Base-by-base conservation (phyloP, 2,329 filamentous ascomycete genomes). In the Alternaria panax region DNA sequence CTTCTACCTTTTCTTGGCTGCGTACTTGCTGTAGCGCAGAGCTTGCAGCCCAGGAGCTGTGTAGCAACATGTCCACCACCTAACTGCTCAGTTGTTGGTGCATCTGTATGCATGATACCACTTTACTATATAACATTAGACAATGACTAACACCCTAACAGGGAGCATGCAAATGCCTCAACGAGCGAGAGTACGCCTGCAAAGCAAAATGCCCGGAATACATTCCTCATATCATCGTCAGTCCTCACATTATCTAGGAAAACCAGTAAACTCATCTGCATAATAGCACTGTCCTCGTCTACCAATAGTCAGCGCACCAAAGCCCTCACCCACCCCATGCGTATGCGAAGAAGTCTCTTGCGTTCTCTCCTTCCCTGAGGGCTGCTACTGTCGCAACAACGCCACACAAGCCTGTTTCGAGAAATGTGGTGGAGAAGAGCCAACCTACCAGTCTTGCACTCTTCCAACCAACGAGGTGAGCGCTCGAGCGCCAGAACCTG, bases 161-260 rank as follows among this genome's bases (percentile, higher is more conserved):
- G 74, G 59, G 57, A 40, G 65, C 71, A 14, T 76, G 74, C 53
- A 43, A 61, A 34, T 76, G 74, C 47, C 51, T 70, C 47, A 76
- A 75, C 53, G 45, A 46, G 34, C 59, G 66, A 2, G 74, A 76
- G 55, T 60, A 53, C 25, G 41, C 60, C 0, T 76, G 74, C 62
- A 60, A 68, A 22, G 46, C 56, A 9, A 48, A 25, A 24, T 76
- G 74, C 47, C 69, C 71, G 12, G 57, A 65, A 1, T 75, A 75
- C 54, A 22, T 48, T 16, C 54, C 65, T 6, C 28, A 41, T 4
- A 52, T 50, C 11, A 34, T 25, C 5, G 60, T 62, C 45, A 48
- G 45, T 11, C 32, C 34, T 7, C 7, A 1, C 2, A 3, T 12
- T 1, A 34, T 14, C 14, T 14, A 7, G 6, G 2, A 0, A 7